A percentile compares a stretch with the other conserved stretches of the same genome.
These are phyloP conservation scores for Corylus heterophylla DNA, from an alignment of 306 rosid genomes.

Conservation along the genomic window DNA sequence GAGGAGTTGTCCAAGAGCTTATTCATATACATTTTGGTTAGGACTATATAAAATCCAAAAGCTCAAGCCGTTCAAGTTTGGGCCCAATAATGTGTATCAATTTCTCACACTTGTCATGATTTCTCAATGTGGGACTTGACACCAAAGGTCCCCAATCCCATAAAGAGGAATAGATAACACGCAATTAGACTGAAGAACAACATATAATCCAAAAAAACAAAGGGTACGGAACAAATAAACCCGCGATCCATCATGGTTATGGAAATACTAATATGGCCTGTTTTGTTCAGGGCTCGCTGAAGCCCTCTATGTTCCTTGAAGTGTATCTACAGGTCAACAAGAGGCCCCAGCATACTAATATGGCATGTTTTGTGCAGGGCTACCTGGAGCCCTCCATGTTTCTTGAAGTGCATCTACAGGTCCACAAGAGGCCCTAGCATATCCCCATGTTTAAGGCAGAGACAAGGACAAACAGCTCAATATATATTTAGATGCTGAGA, in stretches of 20 bases:
- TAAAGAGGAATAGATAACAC: not conserved
- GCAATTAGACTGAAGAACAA: not conserved
- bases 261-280: conserved; percentile 9
- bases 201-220: not conserved
- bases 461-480: not conserved
- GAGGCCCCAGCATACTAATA: conserved; percentile 17
- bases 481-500: conserved; percentile 8
- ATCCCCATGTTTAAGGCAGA: not conserved
- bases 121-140: not conserved
- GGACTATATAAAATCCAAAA: not conserved
- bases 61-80: not conserved
- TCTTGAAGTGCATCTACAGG: conserved; percentile 2
- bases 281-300: not conserved
- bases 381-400: conserved; percentile 1
- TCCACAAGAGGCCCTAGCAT: conserved; percentile 17
- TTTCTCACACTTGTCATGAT: not conserved
- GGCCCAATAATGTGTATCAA: not conserved
- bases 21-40: not conserved
- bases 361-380: not conserved
- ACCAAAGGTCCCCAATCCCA: not conserved
- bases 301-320: conserved; percentile 9
- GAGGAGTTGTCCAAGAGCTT: not conserved
- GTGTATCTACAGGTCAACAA: conserved; percentile 3
- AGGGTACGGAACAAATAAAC: not conserved
- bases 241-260: not conserved